Conservation (phyloP, 1,139 yeast species). For the Suhomyces maxii region DNA sequence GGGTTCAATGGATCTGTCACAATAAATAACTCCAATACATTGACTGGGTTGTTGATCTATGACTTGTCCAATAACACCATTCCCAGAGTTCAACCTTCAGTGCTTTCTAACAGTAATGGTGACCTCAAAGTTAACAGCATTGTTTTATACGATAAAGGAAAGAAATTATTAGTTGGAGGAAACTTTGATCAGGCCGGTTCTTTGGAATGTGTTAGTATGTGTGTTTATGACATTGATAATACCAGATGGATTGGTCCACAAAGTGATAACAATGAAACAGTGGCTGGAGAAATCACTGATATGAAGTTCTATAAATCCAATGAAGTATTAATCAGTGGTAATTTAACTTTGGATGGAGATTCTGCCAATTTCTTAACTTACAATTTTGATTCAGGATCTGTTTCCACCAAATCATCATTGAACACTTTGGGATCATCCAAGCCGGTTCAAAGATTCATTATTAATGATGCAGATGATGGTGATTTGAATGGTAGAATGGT, state of each 20-base stretch:
- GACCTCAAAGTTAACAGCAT: constrained; percentile 51
- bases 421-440: constrained; percentile 35
- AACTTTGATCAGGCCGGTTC: constrained; percentile 63
- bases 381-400: constrained; percentile 42
- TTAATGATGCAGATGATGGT: constrained; percentile 42
- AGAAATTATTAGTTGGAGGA: constrained; percentile 73
- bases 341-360: constrained; percentile 43
- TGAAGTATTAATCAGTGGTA: constrained; percentile 63
- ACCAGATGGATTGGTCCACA: constrained; percentile 58
- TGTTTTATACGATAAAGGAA: constrained; percentile 49
- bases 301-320: constrained; percentile 53
- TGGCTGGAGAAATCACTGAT: constrained; percentile 57
- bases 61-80: constrained; percentile 43
- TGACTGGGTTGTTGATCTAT: constrained; percentile 54
- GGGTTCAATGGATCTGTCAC: constrained; percentile 53
- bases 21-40: constrained; percentile 19
- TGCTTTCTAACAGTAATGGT: constrained; percentile 26
- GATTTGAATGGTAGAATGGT: constrained; percentile 51
- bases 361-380: constrained; percentile 49
- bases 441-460: constrained; percentile 47
- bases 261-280: constrained; percentile 31
- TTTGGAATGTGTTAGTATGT: constrained; percentile 60
- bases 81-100: constrained; percentile 50
- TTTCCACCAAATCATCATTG: constrained; percentile 22
- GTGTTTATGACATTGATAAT: constrained; percentile 61